Evolutionary conservation across 1,139 yeast species (phyloP).

Genomic region (Yamadazyma membranifaciens): DNA sequence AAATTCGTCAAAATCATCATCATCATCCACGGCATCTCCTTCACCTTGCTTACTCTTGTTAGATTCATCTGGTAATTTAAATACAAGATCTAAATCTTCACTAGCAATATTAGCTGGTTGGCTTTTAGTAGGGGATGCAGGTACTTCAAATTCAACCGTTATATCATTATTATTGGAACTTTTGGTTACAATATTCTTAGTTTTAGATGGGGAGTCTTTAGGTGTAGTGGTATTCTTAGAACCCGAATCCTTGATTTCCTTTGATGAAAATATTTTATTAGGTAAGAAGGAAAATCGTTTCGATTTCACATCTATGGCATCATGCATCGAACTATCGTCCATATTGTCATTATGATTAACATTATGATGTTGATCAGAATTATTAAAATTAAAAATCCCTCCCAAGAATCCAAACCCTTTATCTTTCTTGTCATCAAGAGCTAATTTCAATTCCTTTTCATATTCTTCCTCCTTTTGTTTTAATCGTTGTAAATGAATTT

Average conservation of each 20-base stretch:
- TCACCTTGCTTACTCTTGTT: background rate
- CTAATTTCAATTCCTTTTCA: constrained; percentile 29
- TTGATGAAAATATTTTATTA: constrained; percentile 8
- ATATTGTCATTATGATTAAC: background rate
- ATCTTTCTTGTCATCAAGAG: constrained; percentile 21
- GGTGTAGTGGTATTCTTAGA: background rate
- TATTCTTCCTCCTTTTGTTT: constrained; percentile 42
- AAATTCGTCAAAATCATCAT: constrained; percentile 17
- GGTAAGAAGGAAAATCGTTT: constrained; percentile 23
- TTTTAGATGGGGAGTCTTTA: background rate
- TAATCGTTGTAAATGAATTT: constrained; percentile 34
- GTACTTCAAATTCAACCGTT: background rate
- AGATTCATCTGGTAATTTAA: constrained; percentile 7
- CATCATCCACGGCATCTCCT: background rate
- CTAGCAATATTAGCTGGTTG: constrained; percentile 7
- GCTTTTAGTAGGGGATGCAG: background rate
- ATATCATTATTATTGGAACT: background rate
- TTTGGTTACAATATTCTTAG: background rate
- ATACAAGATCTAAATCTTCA: constrained; percentile 14
- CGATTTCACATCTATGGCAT: constrained; percentile 2
- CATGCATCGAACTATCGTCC: background rate
- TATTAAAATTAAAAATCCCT: constrained; percentile 21
- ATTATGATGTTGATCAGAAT: constrained; percentile 3
- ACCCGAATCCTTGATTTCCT: background rate
- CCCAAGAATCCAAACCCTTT: constrained; percentile 29